A percentile compares a stretch with the other conserved stretches of the same genome.
phyloP scores from a whole-genome alignment of 2,329 filamentous ascomycete genomes.

The Ilyonectria sp. region DNA sequence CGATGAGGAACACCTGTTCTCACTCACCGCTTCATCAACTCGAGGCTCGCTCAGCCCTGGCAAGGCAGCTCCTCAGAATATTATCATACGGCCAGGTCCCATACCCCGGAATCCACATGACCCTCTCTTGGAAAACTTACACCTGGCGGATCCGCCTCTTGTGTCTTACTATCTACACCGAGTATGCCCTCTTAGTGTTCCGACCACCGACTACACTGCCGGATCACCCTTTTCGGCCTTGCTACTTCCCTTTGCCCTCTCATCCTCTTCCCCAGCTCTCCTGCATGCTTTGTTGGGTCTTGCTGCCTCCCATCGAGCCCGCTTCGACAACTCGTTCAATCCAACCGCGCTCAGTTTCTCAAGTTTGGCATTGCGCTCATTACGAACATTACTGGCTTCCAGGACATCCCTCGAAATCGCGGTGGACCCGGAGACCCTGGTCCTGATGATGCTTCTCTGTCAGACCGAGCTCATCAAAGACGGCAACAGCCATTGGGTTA shows the following conservation, averaged over 20 bases:
- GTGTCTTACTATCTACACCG: conserved; percentile 43
- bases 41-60: neutral
- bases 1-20: neutral
- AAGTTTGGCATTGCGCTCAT: conserved; percentile 7
- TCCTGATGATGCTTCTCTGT: conserved; percentile 46
- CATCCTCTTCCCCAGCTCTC: conserved; percentile 36
- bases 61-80: no score
- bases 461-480: conserved; percentile 45
- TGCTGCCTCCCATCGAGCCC: conserved; percentile 40
- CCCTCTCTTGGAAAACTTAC: neutral
- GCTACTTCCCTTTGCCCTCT: conserved; percentile 41
- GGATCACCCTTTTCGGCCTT: conserved; percentile 40
- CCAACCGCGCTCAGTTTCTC: conserved; percentile 31
- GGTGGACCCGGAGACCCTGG: conserved; percentile 38
- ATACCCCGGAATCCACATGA: conserved; percentile 10
- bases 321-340: conserved; percentile 36
- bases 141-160: conserved; percentile 26
- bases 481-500: conserved; percentile 57
- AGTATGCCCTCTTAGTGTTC: conserved; percentile 43
- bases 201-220: conserved; percentile 28
- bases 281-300: conserved; percentile 41
- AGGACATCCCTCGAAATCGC: conserved; percentile 32
- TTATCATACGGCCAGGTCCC: conserved; percentile 3
- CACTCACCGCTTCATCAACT: neutral
- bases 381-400: neutral